Evolutionary conservation across 306 rosid genomes (phyloP).

Genomic region (Gillenia trifoliata): DNA sequence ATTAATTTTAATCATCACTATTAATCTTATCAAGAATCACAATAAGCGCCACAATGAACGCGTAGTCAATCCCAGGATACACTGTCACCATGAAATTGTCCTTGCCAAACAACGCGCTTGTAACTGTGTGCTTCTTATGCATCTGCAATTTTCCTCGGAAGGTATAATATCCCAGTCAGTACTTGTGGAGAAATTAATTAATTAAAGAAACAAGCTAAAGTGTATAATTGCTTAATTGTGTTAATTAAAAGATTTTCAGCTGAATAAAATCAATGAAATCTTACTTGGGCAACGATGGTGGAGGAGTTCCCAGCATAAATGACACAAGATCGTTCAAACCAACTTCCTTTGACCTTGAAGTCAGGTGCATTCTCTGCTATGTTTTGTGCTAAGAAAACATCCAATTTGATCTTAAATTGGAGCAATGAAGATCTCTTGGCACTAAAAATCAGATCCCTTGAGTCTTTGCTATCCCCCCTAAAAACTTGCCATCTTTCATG

Average conservation of each 20-base stretch:
- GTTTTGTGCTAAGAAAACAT: conserved; percentile 44
- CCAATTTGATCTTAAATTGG: conserved; percentile 31
- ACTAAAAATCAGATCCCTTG: conserved; percentile 31
- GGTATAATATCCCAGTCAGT: background rate
- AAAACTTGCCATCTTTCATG: conserved; percentile 51
- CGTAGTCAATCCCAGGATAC: conserved; percentile 41
- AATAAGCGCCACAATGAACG: conserved; percentile 43
- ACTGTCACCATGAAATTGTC: conserved; percentile 38
- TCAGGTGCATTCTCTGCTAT: conserved; percentile 40
- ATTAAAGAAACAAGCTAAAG: background rate
- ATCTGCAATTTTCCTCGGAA: conserved; percentile 28
- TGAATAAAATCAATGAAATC: background rate
- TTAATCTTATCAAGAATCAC: conserved; percentile 35
- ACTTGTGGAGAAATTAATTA: background rate
- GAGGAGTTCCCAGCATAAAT: conserved; percentile 50
- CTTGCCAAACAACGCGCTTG: conserved; percentile 40
- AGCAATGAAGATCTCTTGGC: conserved; percentile 30
- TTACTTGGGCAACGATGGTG: conserved; percentile 44
- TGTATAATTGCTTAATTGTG: background rate
- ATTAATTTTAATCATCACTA: background rate
- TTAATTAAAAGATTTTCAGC: background rate
- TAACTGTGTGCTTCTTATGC: conserved; percentile 37
- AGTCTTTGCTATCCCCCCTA: conserved; percentile 41
- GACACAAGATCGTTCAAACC: conserved; percentile 43
- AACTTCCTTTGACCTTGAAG: conserved; percentile 47